A percentile compares a stretch with the other conserved stretches of the same genome.
Evolutionary conservation across 1,284 basidiomycete genomes (phyloP).

Genomic region (Ceratobasidium papillatum): DNA sequence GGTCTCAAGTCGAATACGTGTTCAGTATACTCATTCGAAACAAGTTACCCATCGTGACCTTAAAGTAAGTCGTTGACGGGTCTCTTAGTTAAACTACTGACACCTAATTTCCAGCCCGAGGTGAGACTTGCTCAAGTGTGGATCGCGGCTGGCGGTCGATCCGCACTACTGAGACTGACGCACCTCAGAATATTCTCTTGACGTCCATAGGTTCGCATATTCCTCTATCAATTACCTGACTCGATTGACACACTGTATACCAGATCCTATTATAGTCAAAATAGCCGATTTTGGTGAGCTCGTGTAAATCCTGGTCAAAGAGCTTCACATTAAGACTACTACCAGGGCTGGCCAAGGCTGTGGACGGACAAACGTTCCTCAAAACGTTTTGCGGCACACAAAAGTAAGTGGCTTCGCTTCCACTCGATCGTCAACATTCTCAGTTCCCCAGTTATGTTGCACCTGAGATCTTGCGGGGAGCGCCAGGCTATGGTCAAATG

Average conservation of each 20-base stretch:
- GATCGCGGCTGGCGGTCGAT: too few relatives aligned
- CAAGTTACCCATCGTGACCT: slow-evolving; percentile 39
- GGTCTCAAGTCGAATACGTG: background rate
- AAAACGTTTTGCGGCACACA: slow-evolving; percentile 40
- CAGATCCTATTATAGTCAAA: slow-evolving; percentile 33
- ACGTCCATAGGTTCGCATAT: slow-evolving; percentile 21
- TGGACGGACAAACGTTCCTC: slow-evolving; percentile 35
- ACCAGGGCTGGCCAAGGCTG: slow-evolving; percentile 38
- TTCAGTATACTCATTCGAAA: slow-evolving; percentile 38
- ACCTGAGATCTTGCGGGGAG: slow-evolving; percentile 34
- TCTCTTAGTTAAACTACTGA: background rate
- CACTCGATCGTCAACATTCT: background rate
- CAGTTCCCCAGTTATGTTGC: slow-evolving; percentile 27
- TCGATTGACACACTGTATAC: background rate
- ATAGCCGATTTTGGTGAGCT: slow-evolving; percentile 36
- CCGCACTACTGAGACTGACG: background rate
- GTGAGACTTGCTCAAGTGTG: background rate
- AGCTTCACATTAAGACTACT: background rate
- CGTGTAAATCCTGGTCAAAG: background rate
- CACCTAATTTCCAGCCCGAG: slow-evolving; percentile 14
- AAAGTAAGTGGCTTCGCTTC: slow-evolving; percentile 5
- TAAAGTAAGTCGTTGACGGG: background rate
- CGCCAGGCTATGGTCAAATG: slow-evolving; percentile 39
- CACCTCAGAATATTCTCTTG: slow-evolving; percentile 27
- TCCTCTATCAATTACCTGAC: background rate